Evolutionary conservation across 805 yeast genomes (phyloP).

Genomic region (Candida alai): DNA sequence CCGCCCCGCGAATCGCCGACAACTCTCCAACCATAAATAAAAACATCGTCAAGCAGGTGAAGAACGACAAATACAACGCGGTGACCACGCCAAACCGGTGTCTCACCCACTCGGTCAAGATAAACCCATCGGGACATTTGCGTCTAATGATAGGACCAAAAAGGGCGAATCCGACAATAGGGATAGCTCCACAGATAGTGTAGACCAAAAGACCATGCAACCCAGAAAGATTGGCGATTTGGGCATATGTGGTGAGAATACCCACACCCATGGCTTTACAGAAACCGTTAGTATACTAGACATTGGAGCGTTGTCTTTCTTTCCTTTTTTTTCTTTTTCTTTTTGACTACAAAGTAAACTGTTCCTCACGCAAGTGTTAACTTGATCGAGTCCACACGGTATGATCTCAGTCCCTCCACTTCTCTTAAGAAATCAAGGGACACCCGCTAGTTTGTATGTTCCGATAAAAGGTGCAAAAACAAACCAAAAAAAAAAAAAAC

Average conservation of each 20-base stretch:
- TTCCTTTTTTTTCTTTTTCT: conserved; percentile 4
- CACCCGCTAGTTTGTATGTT: conserved; percentile 23
- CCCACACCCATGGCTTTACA: conserved; percentile 80
- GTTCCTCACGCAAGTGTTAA: conserved; percentile 44
- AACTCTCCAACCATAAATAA: conserved; percentile 85
- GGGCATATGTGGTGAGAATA: conserved; percentile 77
- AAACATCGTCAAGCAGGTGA: conserved; percentile 81
- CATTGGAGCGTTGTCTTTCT: background rate
- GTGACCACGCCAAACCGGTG: conserved; percentile 71
- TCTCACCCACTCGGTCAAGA: conserved; percentile 92
- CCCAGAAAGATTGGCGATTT: conserved; percentile 83
- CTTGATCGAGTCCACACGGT: conserved; percentile 45
- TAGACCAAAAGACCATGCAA: conserved; percentile 84
- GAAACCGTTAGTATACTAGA: conserved; percentile 3
- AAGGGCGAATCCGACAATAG: conserved; percentile 77
- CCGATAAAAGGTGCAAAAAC: background rate
- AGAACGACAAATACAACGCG: conserved; percentile 70
- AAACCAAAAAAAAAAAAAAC: conserved; percentile 2
- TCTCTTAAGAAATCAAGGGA: conserved; percentile 8
- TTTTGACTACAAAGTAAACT: conserved; percentile 22
- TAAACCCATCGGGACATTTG: conserved; percentile 85
- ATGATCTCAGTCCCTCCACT: conserved; percentile 29
- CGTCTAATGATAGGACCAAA: conserved; percentile 78
- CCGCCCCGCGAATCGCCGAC: conserved; percentile 73
- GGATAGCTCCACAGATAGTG: conserved; percentile 74